Percentiles rank a stretch among this genome's conserved stretches.
These are phyloP conservation scores for Parathielavia hyrcaniae DNA, from an alignment of 495 filamentous ascomycete species.

Conservation along the genomic window DNA sequence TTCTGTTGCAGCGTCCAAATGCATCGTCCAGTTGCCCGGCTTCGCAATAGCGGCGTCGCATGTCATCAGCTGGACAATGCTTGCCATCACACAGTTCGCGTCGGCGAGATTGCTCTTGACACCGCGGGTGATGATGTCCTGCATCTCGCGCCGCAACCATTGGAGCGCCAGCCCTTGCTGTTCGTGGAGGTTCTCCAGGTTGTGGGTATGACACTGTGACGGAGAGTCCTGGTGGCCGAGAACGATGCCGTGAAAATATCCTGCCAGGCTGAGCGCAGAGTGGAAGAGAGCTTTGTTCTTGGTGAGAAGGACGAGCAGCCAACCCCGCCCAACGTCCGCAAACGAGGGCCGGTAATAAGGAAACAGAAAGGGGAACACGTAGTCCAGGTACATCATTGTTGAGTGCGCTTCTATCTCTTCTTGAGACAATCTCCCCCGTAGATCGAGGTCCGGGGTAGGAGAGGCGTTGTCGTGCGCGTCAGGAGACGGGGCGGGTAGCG, in stretches of 20 bases:
- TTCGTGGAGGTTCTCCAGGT: conserved; percentile 33
- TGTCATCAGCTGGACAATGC: conserved; percentile 50
- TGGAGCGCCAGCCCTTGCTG: conserved; percentile 39
- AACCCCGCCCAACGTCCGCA: conserved; percentile 44
- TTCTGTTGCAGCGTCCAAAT: conserved; percentile 44
- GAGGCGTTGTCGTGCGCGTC: background rate
- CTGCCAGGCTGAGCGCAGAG: conserved; percentile 41
- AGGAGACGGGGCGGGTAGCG: background rate
- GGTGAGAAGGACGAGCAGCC: conserved; percentile 49
- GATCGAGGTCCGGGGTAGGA: background rate
- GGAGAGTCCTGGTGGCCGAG: conserved; percentile 17
- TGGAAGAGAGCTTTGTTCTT: conserved; percentile 46
- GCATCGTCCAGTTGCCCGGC: conserved; percentile 43
- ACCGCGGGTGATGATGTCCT: conserved; percentile 34
- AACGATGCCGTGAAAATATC: conserved; percentile 45
- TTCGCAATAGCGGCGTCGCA: conserved; percentile 44
- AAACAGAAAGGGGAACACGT: conserved; percentile 48
- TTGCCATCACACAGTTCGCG: conserved; percentile 41
- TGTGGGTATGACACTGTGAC: conserved; percentile 28
- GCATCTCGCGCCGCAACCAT: conserved; percentile 39
- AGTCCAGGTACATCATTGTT: conserved; percentile 49
- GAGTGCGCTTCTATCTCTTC: conserved; percentile 27
- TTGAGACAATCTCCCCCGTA: background rate
- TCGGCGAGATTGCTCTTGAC: conserved; percentile 28
- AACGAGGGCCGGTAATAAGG: conserved; percentile 49